Percentiles rank a stretch among this genome's conserved stretches.
Evolutionary conservation across 352 stramenopile species (phyloP).

Genomic region (Pythium guiyangense): DNA sequence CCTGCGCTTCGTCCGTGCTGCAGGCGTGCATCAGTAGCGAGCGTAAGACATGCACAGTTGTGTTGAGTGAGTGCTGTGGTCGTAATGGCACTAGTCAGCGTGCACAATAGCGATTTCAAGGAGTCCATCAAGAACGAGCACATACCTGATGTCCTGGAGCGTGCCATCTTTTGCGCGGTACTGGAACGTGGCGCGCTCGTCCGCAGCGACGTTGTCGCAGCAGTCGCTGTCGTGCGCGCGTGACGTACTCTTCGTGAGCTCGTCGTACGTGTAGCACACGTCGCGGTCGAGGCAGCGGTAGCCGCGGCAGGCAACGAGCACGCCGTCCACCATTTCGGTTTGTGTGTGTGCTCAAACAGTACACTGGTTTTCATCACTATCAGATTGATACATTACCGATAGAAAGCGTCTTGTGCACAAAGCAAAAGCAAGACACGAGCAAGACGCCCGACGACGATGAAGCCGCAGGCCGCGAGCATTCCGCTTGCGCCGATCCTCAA

Average conservation of each 20-base stretch:
- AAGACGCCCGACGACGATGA: slow-evolving; percentile 12
- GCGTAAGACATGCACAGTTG: not conserved
- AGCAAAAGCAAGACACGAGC: not conserved
- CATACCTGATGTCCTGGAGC: slow-evolving; percentile 34
- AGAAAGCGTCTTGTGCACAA: too few relatives aligned
- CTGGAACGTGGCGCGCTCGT: slow-evolving; percentile 30
- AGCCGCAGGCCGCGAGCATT: slow-evolving; percentile 26
- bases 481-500: slow-evolving; percentile 68
- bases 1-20: slow-evolving; percentile 36
- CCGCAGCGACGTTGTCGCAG: slow-evolving; percentile 26
- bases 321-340: slow-evolving; percentile 6
- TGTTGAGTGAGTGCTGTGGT: not conserved
- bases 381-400: too few relatives aligned
- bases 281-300: slow-evolving; percentile 61
- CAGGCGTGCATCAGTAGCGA: not conserved
- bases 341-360: not conserved
- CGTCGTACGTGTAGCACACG: slow-evolving; percentile 53
- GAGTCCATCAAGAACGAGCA: not conserved
- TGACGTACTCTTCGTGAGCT: slow-evolving; percentile 24
- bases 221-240: slow-evolving; percentile 31
- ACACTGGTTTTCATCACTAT: not conserved
- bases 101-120: not conserved
- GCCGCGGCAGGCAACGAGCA: slow-evolving; percentile 22
- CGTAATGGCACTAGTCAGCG: too few relatives aligned
- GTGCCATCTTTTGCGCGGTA: slow-evolving; percentile 29